Conservation (phyloP, 768 basidiomycete species). For the Suillus luteus region DNA sequence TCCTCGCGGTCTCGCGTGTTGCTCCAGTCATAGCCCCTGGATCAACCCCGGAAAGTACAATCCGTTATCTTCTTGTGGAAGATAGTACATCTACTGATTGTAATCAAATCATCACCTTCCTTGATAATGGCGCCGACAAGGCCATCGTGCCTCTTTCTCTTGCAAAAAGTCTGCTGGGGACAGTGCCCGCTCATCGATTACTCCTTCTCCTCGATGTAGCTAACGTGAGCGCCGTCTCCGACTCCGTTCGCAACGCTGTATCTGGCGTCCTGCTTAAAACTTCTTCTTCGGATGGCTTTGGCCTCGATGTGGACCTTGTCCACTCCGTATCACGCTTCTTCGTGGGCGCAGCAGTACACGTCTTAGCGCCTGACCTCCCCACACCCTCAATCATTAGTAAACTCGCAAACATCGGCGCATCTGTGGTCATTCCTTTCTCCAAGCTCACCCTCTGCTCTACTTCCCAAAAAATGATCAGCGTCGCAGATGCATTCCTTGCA, state of each 20-base stretch:
- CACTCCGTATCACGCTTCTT: constrained; percentile 79
- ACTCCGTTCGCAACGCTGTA: constrained; percentile 69
- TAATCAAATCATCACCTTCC: constrained; percentile 60
- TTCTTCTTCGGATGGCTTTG: constrained; percentile 41
- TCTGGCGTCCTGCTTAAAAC: constrained; percentile 83
- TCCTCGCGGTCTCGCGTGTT: constrained; percentile 66
- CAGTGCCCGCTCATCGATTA: constrained; percentile 70
- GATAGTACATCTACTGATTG: constrained; percentile 41
- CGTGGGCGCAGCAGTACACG: constrained; percentile 59
- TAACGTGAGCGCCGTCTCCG: constrained; percentile 73
- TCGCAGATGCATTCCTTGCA: constrained; percentile 86
- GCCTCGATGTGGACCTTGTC: constrained; percentile 67
- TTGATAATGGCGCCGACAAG: constrained; percentile 82
- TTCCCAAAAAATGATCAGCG: constrained; percentile 60
- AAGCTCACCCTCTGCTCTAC: constrained; percentile 63
- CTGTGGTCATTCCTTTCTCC: constrained; percentile 70
- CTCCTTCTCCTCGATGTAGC: constrained; percentile 75
- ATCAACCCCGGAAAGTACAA: constrained; percentile 26
- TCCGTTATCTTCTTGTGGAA: constrained; percentile 60
- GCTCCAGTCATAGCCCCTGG: constrained; percentile 65
- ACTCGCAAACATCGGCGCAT: constrained; percentile 58
- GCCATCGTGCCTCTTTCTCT: constrained; percentile 71
- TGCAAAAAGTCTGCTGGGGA: constrained; percentile 66
- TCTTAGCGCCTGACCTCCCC: constrained; percentile 56
- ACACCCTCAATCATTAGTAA: constrained; percentile 62